Conservation (phyloP, 768 basidiomycete genomes). For the Boletus subparvulus region DNA sequence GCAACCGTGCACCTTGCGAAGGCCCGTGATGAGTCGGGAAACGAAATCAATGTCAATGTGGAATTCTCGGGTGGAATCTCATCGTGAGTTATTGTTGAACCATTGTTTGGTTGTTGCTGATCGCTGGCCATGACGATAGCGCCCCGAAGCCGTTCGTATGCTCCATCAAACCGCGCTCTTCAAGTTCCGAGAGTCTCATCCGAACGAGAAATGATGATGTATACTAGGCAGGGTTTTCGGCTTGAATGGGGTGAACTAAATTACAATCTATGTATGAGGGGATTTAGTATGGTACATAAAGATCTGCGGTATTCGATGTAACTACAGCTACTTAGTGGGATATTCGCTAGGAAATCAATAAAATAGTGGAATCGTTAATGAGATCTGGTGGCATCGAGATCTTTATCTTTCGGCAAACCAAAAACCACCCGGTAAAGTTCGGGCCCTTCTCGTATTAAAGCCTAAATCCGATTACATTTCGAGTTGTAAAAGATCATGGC, state of each 20-base stretch:
- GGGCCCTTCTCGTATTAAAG: slow-evolving; percentile 74
- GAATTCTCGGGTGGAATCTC: slow-evolving; percentile 26
- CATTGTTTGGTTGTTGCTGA: neutral
- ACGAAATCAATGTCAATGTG: slow-evolving; percentile 24
- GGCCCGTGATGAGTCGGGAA: slow-evolving; percentile 29
- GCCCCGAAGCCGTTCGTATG: slow-evolving; percentile 28
- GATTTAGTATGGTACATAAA: neutral
- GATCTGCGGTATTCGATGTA: slow-evolving; percentile 5
- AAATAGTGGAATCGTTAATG: slow-evolving; percentile 8
- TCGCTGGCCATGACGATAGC: slow-evolving; percentile 3
- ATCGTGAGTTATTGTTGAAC: slow-evolving; percentile 7
- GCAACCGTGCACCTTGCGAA: slow-evolving; percentile 29
- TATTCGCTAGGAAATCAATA: neutral
- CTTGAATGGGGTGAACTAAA: neutral
- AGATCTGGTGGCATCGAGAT: neutral
- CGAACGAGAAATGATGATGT: neutral
- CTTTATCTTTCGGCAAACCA: slow-evolving; percentile 18
- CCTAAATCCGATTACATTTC: slow-evolving; percentile 39
- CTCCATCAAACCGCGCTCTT: slow-evolving; percentile 18
- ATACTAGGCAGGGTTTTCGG: neutral
- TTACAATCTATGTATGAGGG: neutral
- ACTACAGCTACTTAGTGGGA: slow-evolving; percentile 2
- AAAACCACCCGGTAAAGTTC: slow-evolving; percentile 63
- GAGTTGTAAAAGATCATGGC: neutral
- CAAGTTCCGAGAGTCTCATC: slow-evolving; percentile 16